These are phyloP conservation scores for Amaranthus cruentus DNA, from an alignment of 148 eudicot genomes.

Conservation along the genomic window DNA sequence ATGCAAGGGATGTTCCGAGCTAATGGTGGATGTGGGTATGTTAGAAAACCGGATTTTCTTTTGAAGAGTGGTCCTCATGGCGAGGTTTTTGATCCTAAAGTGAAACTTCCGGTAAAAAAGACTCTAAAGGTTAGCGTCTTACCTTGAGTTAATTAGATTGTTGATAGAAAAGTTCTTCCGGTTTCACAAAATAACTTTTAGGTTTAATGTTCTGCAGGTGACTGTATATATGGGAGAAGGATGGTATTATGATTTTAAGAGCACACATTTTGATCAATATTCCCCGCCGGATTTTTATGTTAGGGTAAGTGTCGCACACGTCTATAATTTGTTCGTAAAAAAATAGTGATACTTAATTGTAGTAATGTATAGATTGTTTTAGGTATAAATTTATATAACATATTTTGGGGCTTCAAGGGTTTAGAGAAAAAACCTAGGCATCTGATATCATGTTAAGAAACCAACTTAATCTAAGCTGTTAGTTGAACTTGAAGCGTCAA, in stretches of 20 bases:
- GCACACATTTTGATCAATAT: constrained; percentile 61
- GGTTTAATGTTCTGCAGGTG: constrained; percentile 36
- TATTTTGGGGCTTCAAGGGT: background rate
- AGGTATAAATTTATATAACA: background rate
- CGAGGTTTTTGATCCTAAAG: constrained; percentile 53
- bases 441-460: no score
- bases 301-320: constrained; percentile 38
- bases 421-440: no score
- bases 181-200: background rate
- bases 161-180: background rate
- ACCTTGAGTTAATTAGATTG: background rate
- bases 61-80: constrained; percentile 37
- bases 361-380: no score
- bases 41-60: constrained; percentile 65
- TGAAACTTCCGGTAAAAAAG: constrained; percentile 32
- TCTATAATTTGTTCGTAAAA: no score
- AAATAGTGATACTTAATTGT: no score
- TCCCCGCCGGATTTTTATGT: constrained; percentile 76
- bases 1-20: constrained; percentile 91
- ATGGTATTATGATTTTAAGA: constrained; percentile 65
- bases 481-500: no score
- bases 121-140: constrained; percentile 53
- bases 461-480: no score
- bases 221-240: constrained; percentile 83
- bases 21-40: constrained; percentile 84